Base-by-base conservation (phyloP, 257 asterid genomes). In the Craterostigma plantagineum region DNA sequence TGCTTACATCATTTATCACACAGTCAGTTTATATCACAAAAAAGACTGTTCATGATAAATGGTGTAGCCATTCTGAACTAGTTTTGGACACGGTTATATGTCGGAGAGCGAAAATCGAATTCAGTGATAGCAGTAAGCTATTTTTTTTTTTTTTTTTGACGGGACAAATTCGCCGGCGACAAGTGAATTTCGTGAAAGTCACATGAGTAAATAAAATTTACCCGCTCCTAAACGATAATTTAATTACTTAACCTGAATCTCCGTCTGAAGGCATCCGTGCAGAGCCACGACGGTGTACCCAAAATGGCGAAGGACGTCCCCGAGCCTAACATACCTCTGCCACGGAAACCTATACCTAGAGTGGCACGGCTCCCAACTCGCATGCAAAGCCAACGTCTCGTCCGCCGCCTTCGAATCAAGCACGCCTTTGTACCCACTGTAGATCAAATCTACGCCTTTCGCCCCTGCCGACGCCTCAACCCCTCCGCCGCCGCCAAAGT, bases 311-410 rank as follows among this genome's bases (percentile, higher is more conserved):
- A 90, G 85, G 56, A 71, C 63, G 44, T 67, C 82, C 16, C 98
- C 93, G 9, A 90, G 48, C 65, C 72, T 82, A 8, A 77, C 93
- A 13, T 83, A 90, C 46, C 71, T 86, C 62, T 76, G 78, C 83
- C 91, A 72, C 5, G 95, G 93, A 10, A 79, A 63, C 48, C 74
- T 76, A 63, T 75, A 63, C 49, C 68, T 72, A 17, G 93, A 76
- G 61, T 82, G 92, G 60, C 95, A 71, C 47, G 98, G 98, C 72
- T 83, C 98, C 98, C 98, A 83, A 50, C 98, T 90, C 18, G 98
- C 98, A 38, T 83, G 70, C 65, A 75, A 7, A 30, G 95, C 95
- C 72, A 73, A 55, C 4, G 78, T 72, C 51, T 76, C 81, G 47
- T 76, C 87, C 5, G 53, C 52, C 15, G 76, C 63, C 61, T 76